phyloP scores from a whole-genome alignment of 495 filamentous ascomycete genomes.

The Aspergillus nanangensis region DNA sequence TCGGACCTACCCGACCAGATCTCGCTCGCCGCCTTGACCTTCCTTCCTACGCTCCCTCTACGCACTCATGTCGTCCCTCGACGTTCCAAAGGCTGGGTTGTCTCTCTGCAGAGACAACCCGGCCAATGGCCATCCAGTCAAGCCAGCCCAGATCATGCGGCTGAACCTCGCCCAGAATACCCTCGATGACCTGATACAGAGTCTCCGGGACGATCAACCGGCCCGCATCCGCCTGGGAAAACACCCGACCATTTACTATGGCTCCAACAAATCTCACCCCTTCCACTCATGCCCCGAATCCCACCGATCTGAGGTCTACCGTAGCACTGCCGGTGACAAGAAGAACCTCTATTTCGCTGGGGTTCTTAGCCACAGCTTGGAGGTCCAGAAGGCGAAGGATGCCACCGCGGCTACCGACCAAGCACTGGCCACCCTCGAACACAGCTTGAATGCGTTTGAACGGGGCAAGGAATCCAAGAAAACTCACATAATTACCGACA shows the following conservation, averaged over 20 bases:
- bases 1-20: not conserved
- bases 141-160: constrained; percentile 54
- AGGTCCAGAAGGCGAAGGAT: constrained; percentile 51
- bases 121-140: constrained; percentile 24
- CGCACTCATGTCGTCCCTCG: constrained; percentile 37
- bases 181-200: constrained; percentile 67
- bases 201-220: constrained; percentile 58
- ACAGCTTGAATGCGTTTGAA: constrained; percentile 42
- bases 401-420: constrained; percentile 48
- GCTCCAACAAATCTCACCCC: constrained; percentile 42
- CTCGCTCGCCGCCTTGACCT: constrained; percentile 7
- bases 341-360: constrained; percentile 50
- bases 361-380: constrained; percentile 51
- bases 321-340: constrained; percentile 27
- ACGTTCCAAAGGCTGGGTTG: constrained; percentile 44
- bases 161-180: constrained; percentile 60
- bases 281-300: constrained; percentile 45
- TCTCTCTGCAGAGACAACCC: constrained; percentile 40
- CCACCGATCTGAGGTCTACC: constrained; percentile 51
- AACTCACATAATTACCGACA: constrained; percentile 38
- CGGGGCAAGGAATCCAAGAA: constrained; percentile 51
- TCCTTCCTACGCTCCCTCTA: constrained; percentile 8
- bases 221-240: constrained; percentile 45
- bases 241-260: constrained; percentile 48
- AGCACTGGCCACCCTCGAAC: constrained; percentile 54